Percentiles rank a stretch among this genome's conserved stretches.
Evolutionary conservation across 805 yeast genomes (phyloP).

Genomic region (Cyberlindnera japonica): DNA sequence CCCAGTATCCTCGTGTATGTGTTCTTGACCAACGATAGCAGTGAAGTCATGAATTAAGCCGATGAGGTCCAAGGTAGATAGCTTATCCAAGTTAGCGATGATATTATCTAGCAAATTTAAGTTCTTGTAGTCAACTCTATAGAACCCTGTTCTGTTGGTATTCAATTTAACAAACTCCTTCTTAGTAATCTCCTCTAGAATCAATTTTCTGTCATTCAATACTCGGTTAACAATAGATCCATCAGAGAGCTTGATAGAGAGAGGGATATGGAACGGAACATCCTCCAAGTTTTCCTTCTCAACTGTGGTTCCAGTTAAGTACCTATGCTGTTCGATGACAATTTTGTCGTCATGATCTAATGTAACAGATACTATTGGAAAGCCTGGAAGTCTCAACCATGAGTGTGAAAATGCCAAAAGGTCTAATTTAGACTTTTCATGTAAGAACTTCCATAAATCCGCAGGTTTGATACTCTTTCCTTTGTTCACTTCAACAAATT

Average conservation of each 20-base stretch:
- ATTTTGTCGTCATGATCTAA: constrained; percentile 29
- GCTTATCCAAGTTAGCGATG: constrained; percentile 15
- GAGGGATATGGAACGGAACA: constrained; percentile 59
- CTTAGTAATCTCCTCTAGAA: constrained; percentile 20
- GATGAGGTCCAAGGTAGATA: constrained; percentile 29
- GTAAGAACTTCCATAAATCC: constrained; percentile 49
- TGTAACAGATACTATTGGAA: constrained; percentile 46
- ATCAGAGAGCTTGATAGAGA: constrained; percentile 38
- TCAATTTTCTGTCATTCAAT: constrained; percentile 39
- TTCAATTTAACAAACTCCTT: constrained; percentile 40
- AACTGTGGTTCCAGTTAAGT: constrained; percentile 23
- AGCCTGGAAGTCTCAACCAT: constrained; percentile 60
- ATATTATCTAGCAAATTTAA: constrained; percentile 27
- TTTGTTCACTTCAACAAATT: constrained; percentile 35
- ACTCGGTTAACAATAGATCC: constrained; percentile 37
- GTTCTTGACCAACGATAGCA: constrained; percentile 28
- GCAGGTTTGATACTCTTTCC: constrained; percentile 42
- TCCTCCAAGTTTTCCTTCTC: constrained; percentile 43
- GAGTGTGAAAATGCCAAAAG: constrained; percentile 50
- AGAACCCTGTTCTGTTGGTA: constrained; percentile 43
- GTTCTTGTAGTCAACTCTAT: constrained; percentile 44
- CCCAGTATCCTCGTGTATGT: constrained; percentile 26
- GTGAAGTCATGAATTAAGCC: constrained; percentile 34
- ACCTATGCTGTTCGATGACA: constrained; percentile 38
- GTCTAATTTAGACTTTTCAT: constrained; percentile 37